phyloP scores from a whole-genome alignment of 495 filamentous ascomycete species.

The Hypoxylon intermedium region DNA sequence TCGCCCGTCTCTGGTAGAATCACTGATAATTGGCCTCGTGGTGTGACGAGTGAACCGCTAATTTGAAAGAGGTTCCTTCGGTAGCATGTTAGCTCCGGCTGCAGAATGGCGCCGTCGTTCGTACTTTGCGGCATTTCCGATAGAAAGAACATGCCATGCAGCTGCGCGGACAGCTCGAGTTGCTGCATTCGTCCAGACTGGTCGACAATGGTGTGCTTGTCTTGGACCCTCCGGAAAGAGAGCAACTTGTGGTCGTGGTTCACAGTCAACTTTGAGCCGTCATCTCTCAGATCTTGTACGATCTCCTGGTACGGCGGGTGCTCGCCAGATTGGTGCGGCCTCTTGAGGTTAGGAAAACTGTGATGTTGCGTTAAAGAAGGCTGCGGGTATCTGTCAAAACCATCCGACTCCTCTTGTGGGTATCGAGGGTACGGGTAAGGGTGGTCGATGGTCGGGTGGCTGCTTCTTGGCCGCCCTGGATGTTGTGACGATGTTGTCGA shows the following conservation, averaged over 20 bases:
- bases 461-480: slow-evolving; percentile 54
- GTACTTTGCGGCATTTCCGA: slow-evolving; percentile 80
- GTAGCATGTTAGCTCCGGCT: slow-evolving; percentile 89
- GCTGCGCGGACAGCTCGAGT: slow-evolving; percentile 75
- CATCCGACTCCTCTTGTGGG: slow-evolving; percentile 52
- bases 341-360: slow-evolving; percentile 62
- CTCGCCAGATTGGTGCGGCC: slow-evolving; percentile 49
- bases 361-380: slow-evolving; percentile 58
- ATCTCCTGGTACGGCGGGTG: slow-evolving; percentile 59
- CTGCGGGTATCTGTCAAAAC: slow-evolving; percentile 55
- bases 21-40: slow-evolving; percentile 76
- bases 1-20: slow-evolving; percentile 79
- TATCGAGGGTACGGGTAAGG: slow-evolving; percentile 55
- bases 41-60: slow-evolving; percentile 81
- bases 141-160: slow-evolving; percentile 96
- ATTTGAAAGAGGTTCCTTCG: slow-evolving; percentile 93
- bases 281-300: slow-evolving; percentile 62
- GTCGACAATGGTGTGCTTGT: slow-evolving; percentile 65
- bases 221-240: slow-evolving; percentile 59
- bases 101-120: slow-evolving; percentile 68
- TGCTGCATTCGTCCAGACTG: slow-evolving; percentile 61
- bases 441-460: slow-evolving; percentile 44
- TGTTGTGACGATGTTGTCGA: slow-evolving; percentile 51
- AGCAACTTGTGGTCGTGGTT: slow-evolving; percentile 65
- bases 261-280: slow-evolving; percentile 58